phyloP scores from a whole-genome alignment of 768 basidiomycete species.

The Cantharellus cinnabarinus region DNA sequence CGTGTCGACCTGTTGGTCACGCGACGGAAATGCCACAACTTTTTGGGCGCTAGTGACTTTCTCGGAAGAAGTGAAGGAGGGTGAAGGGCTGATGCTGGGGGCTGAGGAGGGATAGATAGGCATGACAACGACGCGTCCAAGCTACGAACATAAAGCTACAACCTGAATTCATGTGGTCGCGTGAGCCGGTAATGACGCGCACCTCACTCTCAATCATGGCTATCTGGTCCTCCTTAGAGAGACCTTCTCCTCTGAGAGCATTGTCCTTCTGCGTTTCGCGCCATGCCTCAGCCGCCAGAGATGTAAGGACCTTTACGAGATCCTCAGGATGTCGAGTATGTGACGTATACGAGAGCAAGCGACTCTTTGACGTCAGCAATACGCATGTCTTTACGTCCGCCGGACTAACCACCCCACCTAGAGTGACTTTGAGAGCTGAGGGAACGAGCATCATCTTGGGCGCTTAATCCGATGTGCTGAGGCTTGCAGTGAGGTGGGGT shows the following conservation, averaged over 20 bases:
- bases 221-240: conserved; percentile 4
- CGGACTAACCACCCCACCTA: conserved; percentile 2
- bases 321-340: conserved; percentile 1
- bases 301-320: conserved; percentile 5
- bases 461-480: no score
- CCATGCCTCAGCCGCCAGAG: conserved; percentile 6
- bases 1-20: no score
- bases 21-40: no score
- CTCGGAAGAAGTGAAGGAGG: neutral
- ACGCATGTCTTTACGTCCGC: conserved; percentile 4
- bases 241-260: neutral
- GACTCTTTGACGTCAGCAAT: conserved; percentile 4
- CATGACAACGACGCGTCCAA: conserved; percentile 6
- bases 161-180: neutral
- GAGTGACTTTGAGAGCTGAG: neutral
- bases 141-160: neutral
- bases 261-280: conserved; percentile 1
- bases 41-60: no score
- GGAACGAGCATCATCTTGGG: neutral
- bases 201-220: conserved; percentile 8
- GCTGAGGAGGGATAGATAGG: conserved; percentile 5
- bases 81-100: neutral
- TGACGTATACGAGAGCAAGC: conserved; percentile 6
- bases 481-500: no score
- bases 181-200: neutral